Conservation (phyloP, 2,329 filamentous ascomycete genomes). For the Fusarium nematophilum region DNA sequence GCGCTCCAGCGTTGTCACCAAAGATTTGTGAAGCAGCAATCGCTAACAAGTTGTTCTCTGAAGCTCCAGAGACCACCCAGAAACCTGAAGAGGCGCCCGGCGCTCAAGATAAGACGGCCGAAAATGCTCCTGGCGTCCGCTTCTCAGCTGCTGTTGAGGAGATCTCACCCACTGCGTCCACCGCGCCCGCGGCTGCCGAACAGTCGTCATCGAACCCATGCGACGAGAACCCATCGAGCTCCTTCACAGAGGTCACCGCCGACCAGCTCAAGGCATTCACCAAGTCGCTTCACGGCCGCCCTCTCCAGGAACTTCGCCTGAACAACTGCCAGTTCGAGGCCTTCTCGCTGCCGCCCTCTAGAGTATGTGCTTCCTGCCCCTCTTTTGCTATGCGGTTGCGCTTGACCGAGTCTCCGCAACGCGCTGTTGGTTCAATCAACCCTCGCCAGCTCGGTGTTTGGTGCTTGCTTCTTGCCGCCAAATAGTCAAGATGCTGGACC, state of each 20-base stretch:
- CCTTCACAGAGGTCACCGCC: conserved; percentile 58
- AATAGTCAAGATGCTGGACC: conserved; percentile 1
- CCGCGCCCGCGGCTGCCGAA: conserved; percentile 55
- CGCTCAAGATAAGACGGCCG: conserved; percentile 13
- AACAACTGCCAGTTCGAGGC: conserved; percentile 91
- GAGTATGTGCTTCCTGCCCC: conserved; percentile 68
- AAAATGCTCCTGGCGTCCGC: conserved; percentile 66
- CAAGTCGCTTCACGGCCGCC: conserved; percentile 76
- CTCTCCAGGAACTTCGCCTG: conserved; percentile 84
- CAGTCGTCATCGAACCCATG: conserved; percentile 38
- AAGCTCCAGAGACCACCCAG: conserved; percentile 24
- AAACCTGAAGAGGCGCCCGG: conserved; percentile 18
- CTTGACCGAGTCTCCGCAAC: conserved; percentile 4
- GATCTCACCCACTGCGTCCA: conserved; percentile 64
- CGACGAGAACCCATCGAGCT: conserved; percentile 38
- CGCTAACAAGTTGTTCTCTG: conserved; percentile 26
- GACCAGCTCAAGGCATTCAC: conserved; percentile 79
- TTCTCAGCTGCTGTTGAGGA: conserved; percentile 79
- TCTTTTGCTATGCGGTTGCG: conserved; percentile 18
- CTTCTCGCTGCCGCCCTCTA: conserved; percentile 85
- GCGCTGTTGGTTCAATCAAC: neutral
- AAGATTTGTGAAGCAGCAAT: conserved; percentile 25
- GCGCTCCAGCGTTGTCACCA: conserved; percentile 15
- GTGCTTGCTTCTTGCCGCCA: neutral
- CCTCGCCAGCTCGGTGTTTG: neutral